These are phyloP conservation scores for Kentomonas sorsogonicus DNA, from an alignment of 208 protist genomes.

Conservation along the genomic window DNA sequence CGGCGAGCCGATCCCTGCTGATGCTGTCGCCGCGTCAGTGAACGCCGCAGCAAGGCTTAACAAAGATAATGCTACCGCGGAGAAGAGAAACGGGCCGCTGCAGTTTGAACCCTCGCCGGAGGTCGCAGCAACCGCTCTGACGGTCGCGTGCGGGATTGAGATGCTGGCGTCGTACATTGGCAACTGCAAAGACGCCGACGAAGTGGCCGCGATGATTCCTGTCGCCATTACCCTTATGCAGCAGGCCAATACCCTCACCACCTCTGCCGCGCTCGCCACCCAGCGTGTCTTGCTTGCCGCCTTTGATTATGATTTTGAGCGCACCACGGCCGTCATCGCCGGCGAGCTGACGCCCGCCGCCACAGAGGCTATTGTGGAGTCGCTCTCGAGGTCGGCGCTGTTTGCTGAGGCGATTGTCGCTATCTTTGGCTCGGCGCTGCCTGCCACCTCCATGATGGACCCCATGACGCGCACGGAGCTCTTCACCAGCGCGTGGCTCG, in stretches of 20 bases:
- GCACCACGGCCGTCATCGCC: slow-evolving; percentile 41
- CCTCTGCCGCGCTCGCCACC: slow-evolving; percentile 30
- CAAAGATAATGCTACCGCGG: no score
- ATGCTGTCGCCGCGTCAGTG: no score
- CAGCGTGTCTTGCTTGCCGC: slow-evolving; percentile 57
- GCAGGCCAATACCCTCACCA: slow-evolving; percentile 11
- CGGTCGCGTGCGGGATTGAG: slow-evolving; percentile 23
- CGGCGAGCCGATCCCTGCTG: no score
- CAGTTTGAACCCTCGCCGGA: no score
- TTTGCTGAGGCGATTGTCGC: slow-evolving; percentile 60
- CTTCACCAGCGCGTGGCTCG: slow-evolving; percentile 52
- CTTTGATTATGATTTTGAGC: slow-evolving; percentile 46
- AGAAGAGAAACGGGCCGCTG: no score
- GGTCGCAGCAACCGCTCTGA: no score
- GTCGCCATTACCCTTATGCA: slow-evolving; percentile 15
- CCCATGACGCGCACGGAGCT: slow-evolving; percentile 29
- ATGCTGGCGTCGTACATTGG: slow-evolving; percentile 29
- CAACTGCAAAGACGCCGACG: background rate
- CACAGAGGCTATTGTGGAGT: slow-evolving; percentile 32
- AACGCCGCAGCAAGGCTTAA: no score
- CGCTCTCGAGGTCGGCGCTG: slow-evolving; percentile 39
- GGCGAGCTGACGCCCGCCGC: slow-evolving; percentile 16
- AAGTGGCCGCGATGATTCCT: slow-evolving; percentile 13
- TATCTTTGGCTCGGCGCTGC: slow-evolving; percentile 52
- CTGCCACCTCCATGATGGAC: slow-evolving; percentile 32